Conservation (phyloP, 495 filamentous ascomycete species). For the Talaromyces adpressus region DNA sequence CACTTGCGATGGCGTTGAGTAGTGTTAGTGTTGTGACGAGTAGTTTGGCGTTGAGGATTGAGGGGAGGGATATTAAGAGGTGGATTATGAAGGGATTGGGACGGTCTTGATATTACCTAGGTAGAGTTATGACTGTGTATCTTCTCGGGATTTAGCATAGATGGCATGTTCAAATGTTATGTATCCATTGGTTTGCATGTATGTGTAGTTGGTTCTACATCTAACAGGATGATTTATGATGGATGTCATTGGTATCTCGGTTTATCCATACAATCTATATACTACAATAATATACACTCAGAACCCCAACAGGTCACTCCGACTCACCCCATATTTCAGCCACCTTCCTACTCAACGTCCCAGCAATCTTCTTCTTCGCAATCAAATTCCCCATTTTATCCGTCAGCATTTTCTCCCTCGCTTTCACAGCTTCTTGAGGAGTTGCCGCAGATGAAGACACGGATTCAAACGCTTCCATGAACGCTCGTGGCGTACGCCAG, state of each 20-base stretch:
- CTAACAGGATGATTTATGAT: background rate
- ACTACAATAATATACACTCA: background rate
- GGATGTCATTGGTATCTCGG: background rate
- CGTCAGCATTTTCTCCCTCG: conserved; percentile 42
- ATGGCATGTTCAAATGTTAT: background rate
- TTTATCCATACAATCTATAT: too few species aligned
- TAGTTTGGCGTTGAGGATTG: conserved; percentile 47
- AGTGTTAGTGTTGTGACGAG: conserved; percentile 63
- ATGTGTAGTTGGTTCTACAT: background rate
- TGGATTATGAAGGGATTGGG: background rate
- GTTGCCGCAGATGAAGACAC: conserved; percentile 16
- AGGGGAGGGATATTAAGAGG: conserved; percentile 23
- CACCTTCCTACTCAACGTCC: conserved; percentile 58
- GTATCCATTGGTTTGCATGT: background rate
- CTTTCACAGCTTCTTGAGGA: conserved; percentile 38
- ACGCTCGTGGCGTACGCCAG: conserved; percentile 65
- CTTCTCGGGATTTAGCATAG: background rate
- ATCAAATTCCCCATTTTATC: conserved; percentile 47
- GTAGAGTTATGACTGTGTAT: background rate
- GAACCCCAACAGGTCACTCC: conserved; percentile 10
- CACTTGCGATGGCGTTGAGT: conserved; percentile 67
- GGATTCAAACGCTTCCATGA: conserved; percentile 59
- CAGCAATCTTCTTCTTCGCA: conserved; percentile 61
- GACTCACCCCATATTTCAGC: conserved; percentile 63
- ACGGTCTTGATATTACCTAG: background rate